These are phyloP conservation scores for Termitomyces sp. DNA, from an alignment of 768 basidiomycete species.

Conservation along the genomic window DNA sequence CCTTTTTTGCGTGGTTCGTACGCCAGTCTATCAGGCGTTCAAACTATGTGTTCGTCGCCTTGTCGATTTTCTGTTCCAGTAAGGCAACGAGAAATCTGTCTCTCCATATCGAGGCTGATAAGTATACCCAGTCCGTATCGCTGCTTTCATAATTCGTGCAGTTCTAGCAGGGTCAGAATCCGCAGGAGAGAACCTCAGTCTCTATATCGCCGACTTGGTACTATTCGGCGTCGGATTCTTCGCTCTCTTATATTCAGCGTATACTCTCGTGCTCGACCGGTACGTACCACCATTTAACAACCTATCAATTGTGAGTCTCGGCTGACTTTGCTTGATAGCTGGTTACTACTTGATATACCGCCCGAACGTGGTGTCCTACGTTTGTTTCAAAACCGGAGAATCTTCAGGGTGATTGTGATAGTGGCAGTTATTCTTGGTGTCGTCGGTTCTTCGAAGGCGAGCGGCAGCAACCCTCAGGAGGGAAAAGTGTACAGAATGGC, in stretches of 20 bases:
- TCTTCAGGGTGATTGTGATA: slow-evolving; percentile 25
- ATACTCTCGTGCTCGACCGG: slow-evolving; percentile 38
- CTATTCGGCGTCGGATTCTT: slow-evolving; percentile 39
- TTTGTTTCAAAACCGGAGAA: slow-evolving; percentile 23
- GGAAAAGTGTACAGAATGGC: slow-evolving; percentile 25
- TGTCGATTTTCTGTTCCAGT: slow-evolving; percentile 36
- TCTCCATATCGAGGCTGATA: not conserved
- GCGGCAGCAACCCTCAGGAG: slow-evolving; percentile 11
- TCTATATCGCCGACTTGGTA: slow-evolving; percentile 34
- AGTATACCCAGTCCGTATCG: slow-evolving; percentile 28
- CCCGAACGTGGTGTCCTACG: slow-evolving; percentile 13
- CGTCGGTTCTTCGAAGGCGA: slow-evolving; percentile 18
- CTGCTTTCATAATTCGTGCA: slow-evolving; percentile 36
- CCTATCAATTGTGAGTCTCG: not conserved
- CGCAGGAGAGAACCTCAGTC: slow-evolving; percentile 24
- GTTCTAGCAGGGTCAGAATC: slow-evolving; percentile 25
- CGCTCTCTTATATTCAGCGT: slow-evolving; percentile 36
- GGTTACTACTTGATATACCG: slow-evolving; percentile 13
- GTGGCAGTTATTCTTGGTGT: slow-evolving; percentile 31
- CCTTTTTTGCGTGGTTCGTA: slow-evolving; percentile 25
- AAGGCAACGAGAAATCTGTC: slow-evolving; percentile 11
- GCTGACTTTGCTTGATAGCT: slow-evolving; percentile 8
- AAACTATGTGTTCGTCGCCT: slow-evolving; percentile 27
- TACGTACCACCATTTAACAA: slow-evolving; percentile 13
- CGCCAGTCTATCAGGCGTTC: slow-evolving; percentile 23